Percentiles rank a stretch among this genome's conserved stretches.
These are phyloP conservation scores for Flagelloscypha sp. DNA, from an alignment of 768 basidiomycete species.

Conservation along the genomic window DNA sequence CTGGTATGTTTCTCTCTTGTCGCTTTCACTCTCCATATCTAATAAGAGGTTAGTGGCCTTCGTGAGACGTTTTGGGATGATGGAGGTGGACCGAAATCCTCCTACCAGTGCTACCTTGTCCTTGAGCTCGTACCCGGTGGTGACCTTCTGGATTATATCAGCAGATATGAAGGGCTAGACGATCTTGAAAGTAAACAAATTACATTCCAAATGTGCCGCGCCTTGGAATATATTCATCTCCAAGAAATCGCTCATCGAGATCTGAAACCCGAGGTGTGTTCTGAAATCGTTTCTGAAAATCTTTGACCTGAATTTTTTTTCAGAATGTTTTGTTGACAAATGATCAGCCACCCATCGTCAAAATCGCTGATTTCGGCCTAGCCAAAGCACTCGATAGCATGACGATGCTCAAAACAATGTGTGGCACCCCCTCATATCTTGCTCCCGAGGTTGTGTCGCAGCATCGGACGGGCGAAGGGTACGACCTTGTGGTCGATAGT, in stretches of 20 bases:
- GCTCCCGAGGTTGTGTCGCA: constrained; percentile 86
- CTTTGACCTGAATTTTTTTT: not conserved
- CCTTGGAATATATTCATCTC: constrained; percentile 29
- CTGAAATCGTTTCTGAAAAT: constrained; percentile 4
- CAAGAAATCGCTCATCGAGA: constrained; percentile 63
- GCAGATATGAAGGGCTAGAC: constrained; percentile 47
- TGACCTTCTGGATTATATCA: constrained; percentile 77
- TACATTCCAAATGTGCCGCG: constrained; percentile 78
- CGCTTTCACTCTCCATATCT: too few relatives aligned
- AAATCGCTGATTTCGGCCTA: constrained; percentile 60
- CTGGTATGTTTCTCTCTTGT: too few relatives aligned
- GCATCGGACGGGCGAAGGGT: constrained; percentile 50
- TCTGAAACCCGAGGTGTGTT: constrained; percentile 50
- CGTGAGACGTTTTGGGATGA: too few relatives aligned
- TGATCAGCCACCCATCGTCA: constrained; percentile 33
- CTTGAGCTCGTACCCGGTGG: constrained; percentile 84
- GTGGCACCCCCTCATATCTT: constrained; percentile 91
- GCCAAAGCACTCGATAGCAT: constrained; percentile 74
- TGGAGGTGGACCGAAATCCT: too few relatives aligned
- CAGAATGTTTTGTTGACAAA: constrained; percentile 47
- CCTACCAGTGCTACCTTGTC: too few relatives aligned
- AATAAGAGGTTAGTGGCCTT: too few relatives aligned
- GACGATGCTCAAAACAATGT: constrained; percentile 88
- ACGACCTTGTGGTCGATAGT: constrained; percentile 85
- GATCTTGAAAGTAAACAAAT: constrained; percentile 59